Base-by-base conservation (phyloP, 2,329 filamentous ascomycete genomes). In the Aureobasidium musti region DNA sequence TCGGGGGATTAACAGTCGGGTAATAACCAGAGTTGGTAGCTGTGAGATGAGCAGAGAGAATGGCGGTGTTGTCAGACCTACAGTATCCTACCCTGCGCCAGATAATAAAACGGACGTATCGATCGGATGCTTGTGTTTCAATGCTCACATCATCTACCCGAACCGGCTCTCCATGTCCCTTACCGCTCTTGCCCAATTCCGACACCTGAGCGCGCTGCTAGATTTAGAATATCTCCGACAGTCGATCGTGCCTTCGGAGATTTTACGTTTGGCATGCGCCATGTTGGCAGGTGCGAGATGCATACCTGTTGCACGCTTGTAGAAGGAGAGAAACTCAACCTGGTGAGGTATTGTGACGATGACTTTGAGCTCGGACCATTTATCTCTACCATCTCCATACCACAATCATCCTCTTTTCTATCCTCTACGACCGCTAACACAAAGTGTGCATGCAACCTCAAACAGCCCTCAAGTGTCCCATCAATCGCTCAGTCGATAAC, bases 401-500 rank as follows among this genome's bases (percentile, higher is more conserved):
- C 39, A n/a, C n/a, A n/a, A n/a, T 11, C 21, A 23, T 21, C 52
- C n/a, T 26, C 17, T 39, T 19, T 45, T 17, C 14, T 8, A 26
- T 39, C 33, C 14, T 41, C 14, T 19, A 21, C n/a, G 2, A 21
- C 28, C 26, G n/a, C 17, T 6, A 11, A 35, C 50, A 54, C 19
- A 23, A 7, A n/a, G n/a, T 30, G n/a, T 33, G 28, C 8, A 53
- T 23, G 13, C 4, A 37, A 21, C 11, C 8, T 19, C 13, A 5
- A 21, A n/a, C 10, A 37, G 8, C n/a, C 8, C 8, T 37, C 50
- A 14, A 35, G 3, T 5, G 13, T 39, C 11, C 14, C 11, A 19
- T 2, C 14, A 28, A 28, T 21, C 33, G 21, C 17, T 45, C 61
- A 87, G 72, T 88, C 86, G 61, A 87, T 80, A 21, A 82, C 81